phyloP scores from a whole-genome alignment of 2,329 filamentous ascomycete species.

The Cryphonectria radicalis region DNA sequence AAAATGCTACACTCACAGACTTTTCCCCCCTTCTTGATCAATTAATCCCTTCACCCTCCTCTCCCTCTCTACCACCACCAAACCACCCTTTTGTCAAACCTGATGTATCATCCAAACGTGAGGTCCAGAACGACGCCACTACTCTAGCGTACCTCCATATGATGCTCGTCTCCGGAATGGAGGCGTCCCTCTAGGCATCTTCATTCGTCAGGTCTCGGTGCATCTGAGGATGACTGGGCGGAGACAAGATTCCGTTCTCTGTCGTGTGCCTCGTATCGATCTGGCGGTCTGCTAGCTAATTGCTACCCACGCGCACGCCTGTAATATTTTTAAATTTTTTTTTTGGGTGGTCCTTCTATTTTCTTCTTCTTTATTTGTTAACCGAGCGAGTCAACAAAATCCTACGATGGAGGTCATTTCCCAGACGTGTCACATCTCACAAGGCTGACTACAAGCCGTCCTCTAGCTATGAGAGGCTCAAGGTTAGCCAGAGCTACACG shows the following conservation, averaged over 20 bases:
- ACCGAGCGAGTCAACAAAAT: conserved; percentile 4
- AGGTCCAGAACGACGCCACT: not conserved
- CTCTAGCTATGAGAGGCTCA: conserved; percentile 12
- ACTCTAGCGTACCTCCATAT: not conserved
- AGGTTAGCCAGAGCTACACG: conserved; percentile 15
- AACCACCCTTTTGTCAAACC: not conserved
- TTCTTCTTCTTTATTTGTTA: not conserved
- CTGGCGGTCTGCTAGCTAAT: conserved; percentile 15
- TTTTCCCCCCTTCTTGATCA: no score
- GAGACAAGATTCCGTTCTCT: not conserved
- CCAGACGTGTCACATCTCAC: conserved; percentile 27
- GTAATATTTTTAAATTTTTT: not conserved
- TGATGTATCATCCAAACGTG: not conserved
- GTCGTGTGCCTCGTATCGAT: conserved; percentile 26
- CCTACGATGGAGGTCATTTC: conserved; percentile 1
- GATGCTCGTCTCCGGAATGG: not conserved
- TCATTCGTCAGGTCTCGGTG: not conserved
- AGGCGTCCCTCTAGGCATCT: not conserved
- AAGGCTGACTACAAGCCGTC: conserved; percentile 13
- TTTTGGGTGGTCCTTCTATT: not conserved
- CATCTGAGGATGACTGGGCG: not conserved
- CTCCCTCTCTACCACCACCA: not conserved
- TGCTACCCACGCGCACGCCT: not conserved
- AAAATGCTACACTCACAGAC: conserved; percentile 12
- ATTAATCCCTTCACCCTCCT: not conserved